phyloP scores from a whole-genome alignment of 1,139 yeast species.

The Candida sojae region DNA sequence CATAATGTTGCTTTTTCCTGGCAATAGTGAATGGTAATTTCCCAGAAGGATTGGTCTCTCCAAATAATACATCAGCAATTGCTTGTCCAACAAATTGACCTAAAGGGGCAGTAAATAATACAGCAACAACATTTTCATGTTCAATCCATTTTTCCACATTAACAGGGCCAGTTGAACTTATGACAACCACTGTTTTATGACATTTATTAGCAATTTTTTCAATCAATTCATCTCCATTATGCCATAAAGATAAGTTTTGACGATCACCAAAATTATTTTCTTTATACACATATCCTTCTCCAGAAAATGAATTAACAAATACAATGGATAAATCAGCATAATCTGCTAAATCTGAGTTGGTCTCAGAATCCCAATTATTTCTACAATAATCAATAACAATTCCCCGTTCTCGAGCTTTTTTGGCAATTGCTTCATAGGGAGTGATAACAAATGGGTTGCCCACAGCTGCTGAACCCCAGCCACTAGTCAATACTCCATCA shows the following conservation, averaged over 20 bases:
- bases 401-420: slow-evolving; percentile 42
- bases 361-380: slow-evolving; percentile 47
- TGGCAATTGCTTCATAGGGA: slow-evolving; percentile 54
- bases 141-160: slow-evolving; percentile 62
- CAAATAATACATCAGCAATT: slow-evolving; percentile 49
- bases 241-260: slow-evolving; percentile 57
- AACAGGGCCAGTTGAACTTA: slow-evolving; percentile 61
- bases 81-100: slow-evolving; percentile 56
- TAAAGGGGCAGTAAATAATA: slow-evolving; percentile 55
- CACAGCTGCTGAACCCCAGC: slow-evolving; percentile 57
- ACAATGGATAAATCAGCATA: slow-evolving; percentile 55
- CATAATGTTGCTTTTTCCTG: slow-evolving; percentile 54
- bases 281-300: slow-evolving; percentile 60
- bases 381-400: slow-evolving; percentile 46
- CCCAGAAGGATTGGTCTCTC: slow-evolving; percentile 63
- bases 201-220: slow-evolving; percentile 48
- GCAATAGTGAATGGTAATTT: slow-evolving; percentile 66
- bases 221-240: slow-evolving; percentile 59
- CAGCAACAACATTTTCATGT: slow-evolving; percentile 58
- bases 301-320: slow-evolving; percentile 54
- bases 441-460: slow-evolving; percentile 55
- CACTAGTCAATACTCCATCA: slow-evolving; percentile 50
- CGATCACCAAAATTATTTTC: slow-evolving; percentile 66
- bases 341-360: slow-evolving; percentile 46
- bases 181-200: slow-evolving; percentile 56